These are phyloP conservation scores for Rhynchospora pubera DNA, from an alignment of 176 grass and related monocot species.

Conservation along the genomic window DNA sequence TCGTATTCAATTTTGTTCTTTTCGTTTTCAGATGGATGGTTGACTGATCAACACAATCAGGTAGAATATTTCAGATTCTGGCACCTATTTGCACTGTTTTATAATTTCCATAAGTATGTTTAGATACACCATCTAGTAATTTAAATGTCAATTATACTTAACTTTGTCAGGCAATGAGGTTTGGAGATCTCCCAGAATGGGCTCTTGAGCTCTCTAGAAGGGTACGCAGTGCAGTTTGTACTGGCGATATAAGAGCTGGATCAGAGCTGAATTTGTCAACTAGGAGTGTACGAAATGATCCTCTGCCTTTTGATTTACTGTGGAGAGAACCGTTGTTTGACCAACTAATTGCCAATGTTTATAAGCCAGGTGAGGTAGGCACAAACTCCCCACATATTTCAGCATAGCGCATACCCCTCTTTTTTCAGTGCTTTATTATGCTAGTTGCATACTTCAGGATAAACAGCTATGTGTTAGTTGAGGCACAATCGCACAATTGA, in stretches of 20 bases:
- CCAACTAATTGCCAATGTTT: constrained; percentile 81
- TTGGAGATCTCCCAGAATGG: constrained; percentile 77
- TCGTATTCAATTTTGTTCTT: background rate
- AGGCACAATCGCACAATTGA: background rate
- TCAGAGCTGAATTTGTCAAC: constrained; percentile 3
- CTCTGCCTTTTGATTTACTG: constrained; percentile 60
- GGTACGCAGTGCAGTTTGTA: constrained; percentile 48
- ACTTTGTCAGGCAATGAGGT: constrained; percentile 64
- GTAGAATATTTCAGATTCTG: constrained; percentile 15
- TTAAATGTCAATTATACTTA: background rate
- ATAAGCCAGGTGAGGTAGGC: constrained; percentile 87
- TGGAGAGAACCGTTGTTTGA: constrained; percentile 82
- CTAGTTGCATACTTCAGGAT: background rate
- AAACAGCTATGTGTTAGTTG: background rate
- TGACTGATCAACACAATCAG: constrained; percentile 65
- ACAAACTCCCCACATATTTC: constrained; percentile 12
- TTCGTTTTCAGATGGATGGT: constrained; percentile 78
- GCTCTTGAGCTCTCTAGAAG: constrained; percentile 50
- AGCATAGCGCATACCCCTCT: background rate
- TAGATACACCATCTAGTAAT: background rate
- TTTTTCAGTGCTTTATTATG: background rate
- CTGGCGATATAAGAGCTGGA: constrained; percentile 23
- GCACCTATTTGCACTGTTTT: background rate
- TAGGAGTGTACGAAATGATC: constrained; percentile 46
- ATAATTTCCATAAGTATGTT: background rate